phyloP scores from a whole-genome alignment of 805 yeast species.

The Candida koratica region DNA sequence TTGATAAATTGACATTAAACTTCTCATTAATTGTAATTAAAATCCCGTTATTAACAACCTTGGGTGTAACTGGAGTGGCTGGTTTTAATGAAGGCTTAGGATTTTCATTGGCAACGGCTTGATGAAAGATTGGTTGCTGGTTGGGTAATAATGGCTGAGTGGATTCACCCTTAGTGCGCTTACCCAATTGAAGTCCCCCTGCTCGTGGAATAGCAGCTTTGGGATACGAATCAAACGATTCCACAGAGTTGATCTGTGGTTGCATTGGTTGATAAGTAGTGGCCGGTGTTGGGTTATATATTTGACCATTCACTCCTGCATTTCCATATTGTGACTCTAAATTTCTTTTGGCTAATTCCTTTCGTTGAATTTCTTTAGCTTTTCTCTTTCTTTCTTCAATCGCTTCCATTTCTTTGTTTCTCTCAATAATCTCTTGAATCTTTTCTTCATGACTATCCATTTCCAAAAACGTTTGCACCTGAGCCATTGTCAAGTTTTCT shows the following conservation, averaged over 20 bases:
- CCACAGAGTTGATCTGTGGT: constrained; percentile 14
- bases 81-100: constrained; percentile 16
- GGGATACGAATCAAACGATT: constrained; percentile 10
- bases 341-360: constrained; percentile 63
- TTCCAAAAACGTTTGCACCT: constrained; percentile 83
- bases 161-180: constrained; percentile 33
- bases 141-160: constrained; percentile 28
- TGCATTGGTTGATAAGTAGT: constrained; percentile 24
- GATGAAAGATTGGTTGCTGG: constrained; percentile 33
- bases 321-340: constrained; percentile 42
- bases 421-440: constrained; percentile 95
- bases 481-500: constrained; percentile 77
- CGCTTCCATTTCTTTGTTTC: constrained; percentile 95
- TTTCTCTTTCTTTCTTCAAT: constrained; percentile 94
- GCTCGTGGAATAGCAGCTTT: constrained; percentile 9
- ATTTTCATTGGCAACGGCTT: constrained; percentile 12
- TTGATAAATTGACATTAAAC: constrained; percentile 67
- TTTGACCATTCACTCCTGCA: constrained; percentile 2
- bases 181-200: constrained; percentile 78
- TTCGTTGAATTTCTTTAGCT: constrained; percentile 85
- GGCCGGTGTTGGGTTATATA: constrained; percentile 1
- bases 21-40: constrained; percentile 74
- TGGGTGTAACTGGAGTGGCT: constrained; percentile 17
- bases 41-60: constrained; percentile 65
- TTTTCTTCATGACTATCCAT: constrained; percentile 99